A percentile compares a stretch with the other conserved stretches of the same genome.
Conservation (phyloP, 192 early-diverging fungal genomes). For the Backusella australiensis region DNA sequence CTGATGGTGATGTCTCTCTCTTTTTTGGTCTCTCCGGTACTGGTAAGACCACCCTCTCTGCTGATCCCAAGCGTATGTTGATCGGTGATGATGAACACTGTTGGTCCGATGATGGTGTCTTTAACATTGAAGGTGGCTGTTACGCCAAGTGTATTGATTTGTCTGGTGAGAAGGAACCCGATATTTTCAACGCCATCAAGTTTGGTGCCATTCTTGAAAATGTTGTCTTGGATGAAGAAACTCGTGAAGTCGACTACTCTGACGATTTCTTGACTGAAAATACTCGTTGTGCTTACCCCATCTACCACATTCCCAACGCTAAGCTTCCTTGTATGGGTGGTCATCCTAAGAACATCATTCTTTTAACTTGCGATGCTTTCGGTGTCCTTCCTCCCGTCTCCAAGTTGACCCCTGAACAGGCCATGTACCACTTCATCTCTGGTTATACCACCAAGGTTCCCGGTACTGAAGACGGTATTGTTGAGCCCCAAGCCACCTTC, state of each 20-base stretch:
- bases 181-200: conserved; percentile 95
- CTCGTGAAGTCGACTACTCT: conserved; percentile 78
- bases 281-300: conserved; percentile 96
- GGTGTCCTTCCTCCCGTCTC: conserved; percentile 93
- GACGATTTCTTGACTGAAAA: conserved; percentile 88
- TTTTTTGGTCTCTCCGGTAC: conserved; percentile 99
- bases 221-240: conserved; percentile 77
- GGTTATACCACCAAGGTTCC: conserved; percentile 99
- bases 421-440: conserved; percentile 97
- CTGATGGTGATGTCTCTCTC: conserved; percentile 86
- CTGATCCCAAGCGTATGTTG: conserved; percentile 86
- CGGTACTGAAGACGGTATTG: conserved; percentile 94
- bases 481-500: conserved; percentile 91
- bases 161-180: conserved; percentile 95
- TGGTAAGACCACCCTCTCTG: conserved; percentile 97
- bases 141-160: conserved; percentile 98
- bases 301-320: conserved; percentile 92
- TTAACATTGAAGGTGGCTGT: conserved; percentile 99
- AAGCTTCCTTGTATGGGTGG: conserved; percentile 89
- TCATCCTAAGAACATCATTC: conserved; percentile 93
- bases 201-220: conserved; percentile 95
- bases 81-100: conserved; percentile 99
- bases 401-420: conserved; percentile 82
- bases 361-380: conserved; percentile 96
- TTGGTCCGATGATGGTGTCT: conserved; percentile 95